phyloP scores from a whole-genome alignment of 2,329 filamentous ascomycete genomes.

The Simplicillium aogashimaense region DNA sequence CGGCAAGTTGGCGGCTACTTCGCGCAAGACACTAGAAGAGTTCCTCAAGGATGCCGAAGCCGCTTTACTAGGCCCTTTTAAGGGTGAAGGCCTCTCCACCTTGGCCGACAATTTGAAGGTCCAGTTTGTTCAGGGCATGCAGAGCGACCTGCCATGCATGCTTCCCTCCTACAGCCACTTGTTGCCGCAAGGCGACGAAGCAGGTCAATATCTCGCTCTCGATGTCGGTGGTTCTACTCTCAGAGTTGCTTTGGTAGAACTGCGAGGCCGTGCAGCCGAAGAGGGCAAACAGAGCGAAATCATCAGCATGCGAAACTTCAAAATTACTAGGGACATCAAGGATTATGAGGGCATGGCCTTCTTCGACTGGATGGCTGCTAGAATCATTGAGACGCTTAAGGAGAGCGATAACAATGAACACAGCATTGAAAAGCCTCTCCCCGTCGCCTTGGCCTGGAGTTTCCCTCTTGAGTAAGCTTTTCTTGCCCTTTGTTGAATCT shows the following conservation, averaged over 20 bases:
- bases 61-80: constrained; percentile 37
- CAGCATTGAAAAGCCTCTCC: constrained; percentile 32
- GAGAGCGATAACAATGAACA: constrained; percentile 28
- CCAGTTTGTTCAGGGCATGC: constrained; percentile 44
- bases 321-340: constrained; percentile 46
- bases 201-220: constrained; percentile 49
- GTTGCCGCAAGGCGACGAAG: constrained; percentile 49
- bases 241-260: constrained; percentile 52
- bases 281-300: constrained; percentile 37
- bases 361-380: constrained; percentile 59
- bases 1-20: constrained; percentile 9
- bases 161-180: constrained; percentile 57
- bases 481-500: not conserved
- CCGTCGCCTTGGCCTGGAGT: constrained; percentile 57
- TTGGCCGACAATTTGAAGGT: constrained; percentile 40
- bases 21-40: constrained; percentile 27
- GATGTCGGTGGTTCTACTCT: constrained; percentile 63
- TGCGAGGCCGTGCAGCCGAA: constrained; percentile 33
- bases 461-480: constrained; percentile 58
- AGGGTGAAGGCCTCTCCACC: constrained; percentile 30
- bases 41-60: constrained; percentile 49
- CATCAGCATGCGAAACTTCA: constrained; percentile 43
- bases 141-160: constrained; percentile 47
- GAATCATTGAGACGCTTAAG: constrained; percentile 46
- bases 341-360: constrained; percentile 47